Evolutionary conservation across 2,329 filamentous ascomycete species (phyloP), one percentile per base, ranked within the genome.

Genomic region (Aspergillus pseudoterreus): DNA sequence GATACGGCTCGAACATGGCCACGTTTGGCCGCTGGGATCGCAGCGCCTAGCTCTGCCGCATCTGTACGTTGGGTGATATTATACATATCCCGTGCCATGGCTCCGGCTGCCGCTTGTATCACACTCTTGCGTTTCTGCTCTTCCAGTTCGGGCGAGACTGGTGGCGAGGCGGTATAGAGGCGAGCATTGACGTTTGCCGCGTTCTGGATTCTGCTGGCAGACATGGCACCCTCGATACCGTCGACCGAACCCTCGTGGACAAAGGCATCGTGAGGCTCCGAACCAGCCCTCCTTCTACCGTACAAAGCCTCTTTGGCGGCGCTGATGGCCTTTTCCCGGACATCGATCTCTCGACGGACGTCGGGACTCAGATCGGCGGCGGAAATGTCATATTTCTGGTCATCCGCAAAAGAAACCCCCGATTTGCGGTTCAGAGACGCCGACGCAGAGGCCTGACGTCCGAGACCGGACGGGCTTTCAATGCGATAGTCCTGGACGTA

Each of bases 21-120:
- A 42, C 63, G 67, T 24, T 72, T 66, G 27, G 70, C 65, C 9
- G 61, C 64, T 24, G 57, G 54, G 27, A 67, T 14, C 4, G 67
- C 65, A 12, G 61, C 32, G 44, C 45, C 39, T 22, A 53, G 24
- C 36, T 52, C 55, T 4, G 55, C 38, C 41, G 59, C 59, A 4
- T 61, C 63, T 14, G 60, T 64, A 1, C 75, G 71, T 54, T 78
- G 75, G 6, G 84, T 80, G 1, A 81, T 76, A 10, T 77, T 82
- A 65, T 91, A 96, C 84, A 96, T 92, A 60, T 87, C 83, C 70
- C 86, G 88, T 6, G 92, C 91, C 90, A 96, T 95, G 10, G 88
- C 89, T 3, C 96, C 77, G 2, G 92, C 90, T 17, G 90, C 92
- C 27, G 90, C 89, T 57, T 86, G 87, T 2, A 95, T 75, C 4